Conservation (phyloP, 2,329 filamentous ascomycete genomes). For the Pseudodiploospora longispora region DNA sequence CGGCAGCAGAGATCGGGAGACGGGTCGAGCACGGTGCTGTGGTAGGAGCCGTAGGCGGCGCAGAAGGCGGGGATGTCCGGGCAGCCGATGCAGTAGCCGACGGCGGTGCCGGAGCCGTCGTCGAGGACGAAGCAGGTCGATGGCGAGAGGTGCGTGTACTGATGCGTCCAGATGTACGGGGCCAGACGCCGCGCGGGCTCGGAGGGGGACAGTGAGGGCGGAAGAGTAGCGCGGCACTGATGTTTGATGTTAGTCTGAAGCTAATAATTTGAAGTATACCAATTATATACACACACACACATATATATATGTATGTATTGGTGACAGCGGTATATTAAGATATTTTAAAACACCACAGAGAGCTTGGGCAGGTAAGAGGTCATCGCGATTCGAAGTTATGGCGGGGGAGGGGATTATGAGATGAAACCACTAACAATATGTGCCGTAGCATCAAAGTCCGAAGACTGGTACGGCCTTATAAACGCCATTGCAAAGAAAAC, state of each 20-base stretch:
- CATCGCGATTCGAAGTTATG: too few relatives aligned
- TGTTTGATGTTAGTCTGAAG: too few relatives aligned
- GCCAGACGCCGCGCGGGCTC: constrained; percentile 27
- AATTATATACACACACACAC: too few relatives aligned
- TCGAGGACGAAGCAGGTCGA: constrained; percentile 39
- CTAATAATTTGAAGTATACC: too few relatives aligned
- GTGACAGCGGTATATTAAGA: background rate
- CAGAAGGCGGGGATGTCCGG: constrained; percentile 34
- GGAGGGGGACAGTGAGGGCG: constrained; percentile 30
- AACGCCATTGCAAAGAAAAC: constrained; percentile 30
- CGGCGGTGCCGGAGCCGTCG: constrained; percentile 34
- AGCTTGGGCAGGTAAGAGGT: too few relatives aligned
- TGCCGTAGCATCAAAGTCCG: constrained; percentile 32
- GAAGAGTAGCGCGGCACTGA: constrained; percentile 41
- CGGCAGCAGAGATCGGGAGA: constrained; percentile 13
- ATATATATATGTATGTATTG: background rate
- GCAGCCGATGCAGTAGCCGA: constrained; percentile 43
- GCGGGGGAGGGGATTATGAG: too few relatives aligned
- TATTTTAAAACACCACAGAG: too few relatives aligned
- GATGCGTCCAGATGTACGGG: constrained; percentile 45
- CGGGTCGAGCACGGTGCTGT: constrained; percentile 24
- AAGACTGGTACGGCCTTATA: constrained; percentile 31
- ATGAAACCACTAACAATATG: constrained; percentile 28
- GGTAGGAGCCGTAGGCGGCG: constrained; percentile 30
- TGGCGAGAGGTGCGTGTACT: constrained; percentile 38